Conservation (phyloP, 1,284 basidiomycete species). For the Cryptococcus deneoformans region DNA sequence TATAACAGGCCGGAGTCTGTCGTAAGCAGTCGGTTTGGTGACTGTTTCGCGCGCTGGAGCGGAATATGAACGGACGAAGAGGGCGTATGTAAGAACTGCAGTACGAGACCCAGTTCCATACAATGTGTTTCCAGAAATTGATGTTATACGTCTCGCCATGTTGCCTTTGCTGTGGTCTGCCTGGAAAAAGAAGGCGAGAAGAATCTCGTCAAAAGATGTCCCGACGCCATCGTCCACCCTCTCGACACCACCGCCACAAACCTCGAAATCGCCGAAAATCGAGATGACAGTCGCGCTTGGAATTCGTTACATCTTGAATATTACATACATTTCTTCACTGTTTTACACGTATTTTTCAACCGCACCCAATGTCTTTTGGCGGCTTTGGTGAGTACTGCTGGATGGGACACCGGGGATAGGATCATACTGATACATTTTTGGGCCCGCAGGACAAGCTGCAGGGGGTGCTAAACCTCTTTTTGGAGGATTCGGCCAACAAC, state of each 20-base stretch:
- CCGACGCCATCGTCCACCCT: not conserved
- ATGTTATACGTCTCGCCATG: not conserved
- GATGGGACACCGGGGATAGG: not conserved
- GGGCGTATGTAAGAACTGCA: too few relatives aligned
- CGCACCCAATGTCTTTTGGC: conserved; percentile 9
- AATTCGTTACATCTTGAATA: not conserved
- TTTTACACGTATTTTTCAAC: not conserved
- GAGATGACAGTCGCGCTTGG: conserved; percentile 5
- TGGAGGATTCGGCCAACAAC: conserved; percentile 14
- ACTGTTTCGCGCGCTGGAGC: too few relatives aligned
- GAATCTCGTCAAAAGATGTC: not conserved
- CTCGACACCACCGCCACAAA: not conserved
- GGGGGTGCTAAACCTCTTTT: conserved; percentile 13
- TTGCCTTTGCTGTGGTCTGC: too few relatives aligned
- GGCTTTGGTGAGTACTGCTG: conserved; percentile 8
- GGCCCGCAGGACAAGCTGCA: conserved; percentile 1
- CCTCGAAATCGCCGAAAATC: conserved; percentile 8
- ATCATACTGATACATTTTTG: not conserved
- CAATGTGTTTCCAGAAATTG: too few relatives aligned
- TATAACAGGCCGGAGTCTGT: conserved; percentile 35
- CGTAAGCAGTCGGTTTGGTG: not conserved
- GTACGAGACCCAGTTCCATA: too few relatives aligned
- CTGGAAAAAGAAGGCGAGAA: not conserved
- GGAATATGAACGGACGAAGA: too few relatives aligned
- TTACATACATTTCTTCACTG: not conserved